Conservation (phyloP, 352 stramenopile species). For the Salisapilia sapeloensis region DNA sequence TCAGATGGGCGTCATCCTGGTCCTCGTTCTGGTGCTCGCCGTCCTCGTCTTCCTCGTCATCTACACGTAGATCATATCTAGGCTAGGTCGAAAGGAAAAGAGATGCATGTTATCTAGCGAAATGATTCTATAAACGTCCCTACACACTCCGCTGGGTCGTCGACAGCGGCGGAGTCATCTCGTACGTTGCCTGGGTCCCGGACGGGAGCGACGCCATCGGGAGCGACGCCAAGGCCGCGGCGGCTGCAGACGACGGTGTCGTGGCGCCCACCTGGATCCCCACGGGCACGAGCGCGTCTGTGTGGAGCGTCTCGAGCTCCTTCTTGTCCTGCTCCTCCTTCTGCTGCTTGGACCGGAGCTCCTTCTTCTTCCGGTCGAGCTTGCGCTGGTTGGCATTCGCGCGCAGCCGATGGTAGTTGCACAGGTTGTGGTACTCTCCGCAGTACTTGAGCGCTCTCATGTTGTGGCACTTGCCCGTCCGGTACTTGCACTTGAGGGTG, state of each 20-base stretch:
- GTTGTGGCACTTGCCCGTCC: constrained; percentile 67
- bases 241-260: constrained; percentile 14
- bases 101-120: constrained; percentile 4
- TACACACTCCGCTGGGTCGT: not conserved
- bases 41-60: constrained; percentile 73
- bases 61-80: constrained; percentile 32
- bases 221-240: constrained; percentile 19
- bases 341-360: constrained; percentile 21
- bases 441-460: constrained; percentile 53
- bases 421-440: constrained; percentile 68
- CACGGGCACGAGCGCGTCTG: too few relatives aligned
- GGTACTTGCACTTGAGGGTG: constrained; percentile 66
- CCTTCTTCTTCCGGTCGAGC: constrained; percentile 72
- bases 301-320: too few relatives aligned
- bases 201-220: constrained; percentile 4
- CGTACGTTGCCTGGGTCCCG: constrained; percentile 8
- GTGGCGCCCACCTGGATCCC: too few relatives aligned
- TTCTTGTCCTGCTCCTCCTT: too few relatives aligned
- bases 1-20: constrained; percentile 57
- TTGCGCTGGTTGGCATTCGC: constrained; percentile 74
- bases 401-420: constrained; percentile 63
- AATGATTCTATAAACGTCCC: constrained; percentile 1
- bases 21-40: constrained; percentile 41
- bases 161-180: constrained; percentile 1
- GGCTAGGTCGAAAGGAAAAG: constrained; percentile 1